Conservation (phyloP, 441 rosid species). For the Pelargonium australe region DNA sequence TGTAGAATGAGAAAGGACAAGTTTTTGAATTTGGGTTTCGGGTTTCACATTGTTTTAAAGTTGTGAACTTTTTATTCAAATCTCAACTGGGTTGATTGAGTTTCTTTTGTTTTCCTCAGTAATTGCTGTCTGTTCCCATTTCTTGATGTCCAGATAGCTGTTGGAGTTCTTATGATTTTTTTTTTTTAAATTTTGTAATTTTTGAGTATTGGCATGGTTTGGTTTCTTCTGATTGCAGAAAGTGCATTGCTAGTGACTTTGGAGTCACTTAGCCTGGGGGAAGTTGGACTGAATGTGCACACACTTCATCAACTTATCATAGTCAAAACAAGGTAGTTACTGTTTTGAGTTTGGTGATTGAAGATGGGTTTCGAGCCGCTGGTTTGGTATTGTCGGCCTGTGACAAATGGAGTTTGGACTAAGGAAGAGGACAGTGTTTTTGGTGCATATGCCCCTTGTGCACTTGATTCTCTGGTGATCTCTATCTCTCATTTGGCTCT, state of each 20-base stretch:
- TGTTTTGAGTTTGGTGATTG: conserved; percentile 3
- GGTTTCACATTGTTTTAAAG: neutral
- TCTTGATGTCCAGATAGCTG: neutral
- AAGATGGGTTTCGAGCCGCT: conserved; percentile 62
- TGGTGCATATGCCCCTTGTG: conserved; percentile 93
- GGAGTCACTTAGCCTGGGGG: neutral
- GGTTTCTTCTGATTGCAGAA: neutral
- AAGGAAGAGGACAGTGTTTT: conserved; percentile 72
- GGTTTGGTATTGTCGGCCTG: conserved; percentile 87
- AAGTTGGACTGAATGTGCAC: neutral
- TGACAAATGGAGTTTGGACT: conserved; percentile 68
- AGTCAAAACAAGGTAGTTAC: neutral
- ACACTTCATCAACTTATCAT: neutral
- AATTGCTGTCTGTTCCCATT: neutral
- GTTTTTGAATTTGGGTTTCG: neutral
- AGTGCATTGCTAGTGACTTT: neutral
- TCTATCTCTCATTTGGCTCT: conserved; percentile 60
- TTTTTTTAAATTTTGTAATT: neutral
- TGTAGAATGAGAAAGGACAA: neutral
- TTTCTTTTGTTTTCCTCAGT: neutral
- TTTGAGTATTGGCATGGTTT: neutral
- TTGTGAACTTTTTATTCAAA: neutral
- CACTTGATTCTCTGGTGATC: conserved; percentile 69
- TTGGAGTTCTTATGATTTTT: neutral
- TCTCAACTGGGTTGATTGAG: neutral